Evolutionary conservation across 78 protist species (phyloP).

Genomic region (Planoprotostelium fungivorum): DNA sequence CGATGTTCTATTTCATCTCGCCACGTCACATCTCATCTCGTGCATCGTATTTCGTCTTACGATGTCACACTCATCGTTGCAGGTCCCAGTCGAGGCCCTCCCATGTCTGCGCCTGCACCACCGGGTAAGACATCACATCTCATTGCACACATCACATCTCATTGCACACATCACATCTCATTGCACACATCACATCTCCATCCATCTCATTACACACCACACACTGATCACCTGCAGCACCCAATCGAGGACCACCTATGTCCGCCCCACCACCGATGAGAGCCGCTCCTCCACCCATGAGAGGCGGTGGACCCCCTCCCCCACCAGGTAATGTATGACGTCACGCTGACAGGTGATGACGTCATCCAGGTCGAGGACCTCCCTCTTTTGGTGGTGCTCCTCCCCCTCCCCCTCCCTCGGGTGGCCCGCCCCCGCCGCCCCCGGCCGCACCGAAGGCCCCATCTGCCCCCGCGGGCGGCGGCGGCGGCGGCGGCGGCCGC

Average conservation of each 20-base stretch:
- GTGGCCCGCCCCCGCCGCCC: conserved; percentile 57
- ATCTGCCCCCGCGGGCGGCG: not conserved
- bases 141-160: not conserved
- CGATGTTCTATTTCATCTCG: no score
- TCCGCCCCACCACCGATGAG: not conserved
- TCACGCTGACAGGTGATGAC: no score
- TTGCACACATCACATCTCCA: not conserved
- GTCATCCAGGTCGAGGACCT: no score
- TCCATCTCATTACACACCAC: not conserved
- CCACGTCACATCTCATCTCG: no score
- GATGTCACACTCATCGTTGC: not conserved
- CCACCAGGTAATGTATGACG: no score
- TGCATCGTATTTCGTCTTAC: not conserved
- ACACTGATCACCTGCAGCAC: not conserved
- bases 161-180: not conserved
- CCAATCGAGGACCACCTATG: not conserved
- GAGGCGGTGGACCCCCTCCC: not conserved
- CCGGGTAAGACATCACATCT: not conserved
- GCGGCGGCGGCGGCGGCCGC: conserved; percentile 13
- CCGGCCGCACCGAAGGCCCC: conserved; percentile 44
- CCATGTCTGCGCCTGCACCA: not conserved
- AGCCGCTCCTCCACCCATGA: not conserved
- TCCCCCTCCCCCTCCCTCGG: conserved; percentile 53
- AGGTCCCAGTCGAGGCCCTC: not conserved
- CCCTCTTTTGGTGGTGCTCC: conserved; percentile 3